Conservation (phyloP, 768 basidiomycete genomes). For the Trametes cubensis region DNA sequence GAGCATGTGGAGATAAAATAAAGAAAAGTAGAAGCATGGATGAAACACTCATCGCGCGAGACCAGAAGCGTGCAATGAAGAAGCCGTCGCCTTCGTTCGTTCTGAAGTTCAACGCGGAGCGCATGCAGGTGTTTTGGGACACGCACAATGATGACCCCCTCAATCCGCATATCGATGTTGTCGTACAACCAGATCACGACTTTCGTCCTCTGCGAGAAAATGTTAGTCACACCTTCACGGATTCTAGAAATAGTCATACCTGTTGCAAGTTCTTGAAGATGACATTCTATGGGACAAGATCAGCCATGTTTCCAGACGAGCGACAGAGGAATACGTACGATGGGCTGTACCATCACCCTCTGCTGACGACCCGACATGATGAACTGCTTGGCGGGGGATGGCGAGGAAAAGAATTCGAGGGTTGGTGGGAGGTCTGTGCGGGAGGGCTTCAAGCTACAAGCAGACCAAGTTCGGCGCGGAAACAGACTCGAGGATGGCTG, state of each 20-base stretch:
- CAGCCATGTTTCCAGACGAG: background rate
- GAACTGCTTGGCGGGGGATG: slow-evolving; percentile 20
- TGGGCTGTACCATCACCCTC: slow-evolving; percentile 99
- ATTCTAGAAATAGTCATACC: slow-evolving; percentile 40
- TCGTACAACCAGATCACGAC: slow-evolving; percentile 96
- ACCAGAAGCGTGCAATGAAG: slow-evolving; percentile 22
- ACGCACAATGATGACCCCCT: slow-evolving; percentile 94
- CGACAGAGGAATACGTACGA: slow-evolving; percentile 60
- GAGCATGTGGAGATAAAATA: background rate
- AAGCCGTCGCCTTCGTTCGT: slow-evolving; percentile 40
- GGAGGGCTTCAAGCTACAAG: background rate
- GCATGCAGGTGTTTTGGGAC: slow-evolving; percentile 29
- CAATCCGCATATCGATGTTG: slow-evolving; percentile 94
- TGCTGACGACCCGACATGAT: slow-evolving; percentile 92
- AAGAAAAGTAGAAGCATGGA: slow-evolving; percentile 11
- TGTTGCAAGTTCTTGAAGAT: slow-evolving; percentile 98
- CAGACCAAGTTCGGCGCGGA: slow-evolving; percentile 20
- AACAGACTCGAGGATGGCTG: background rate
- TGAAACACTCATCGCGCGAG: slow-evolving; percentile 19
- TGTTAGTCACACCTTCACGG: background rate
- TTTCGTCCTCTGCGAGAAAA: slow-evolving; percentile 63
- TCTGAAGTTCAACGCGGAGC: slow-evolving; percentile 44
- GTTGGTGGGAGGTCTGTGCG: slow-evolving; percentile 5
- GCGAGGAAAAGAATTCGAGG: slow-evolving; percentile 2
- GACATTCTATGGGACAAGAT: slow-evolving; percentile 64